Base-by-base conservation (phyloP, 257 asterid species). In the Voacanga thouarsii region DNA sequence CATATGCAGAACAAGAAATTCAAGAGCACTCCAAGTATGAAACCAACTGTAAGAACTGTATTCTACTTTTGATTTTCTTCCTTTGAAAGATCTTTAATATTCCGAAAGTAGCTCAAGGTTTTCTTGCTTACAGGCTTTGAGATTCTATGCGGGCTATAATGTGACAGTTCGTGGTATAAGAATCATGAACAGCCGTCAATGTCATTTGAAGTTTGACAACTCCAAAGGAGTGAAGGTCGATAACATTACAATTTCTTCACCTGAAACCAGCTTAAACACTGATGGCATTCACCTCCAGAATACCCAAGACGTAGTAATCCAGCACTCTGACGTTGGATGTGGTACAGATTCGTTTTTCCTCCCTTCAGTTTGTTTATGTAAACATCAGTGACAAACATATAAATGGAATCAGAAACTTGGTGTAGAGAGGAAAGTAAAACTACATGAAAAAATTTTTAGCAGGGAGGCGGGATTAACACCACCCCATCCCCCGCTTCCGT, bases 241-340 rank as follows among this genome's bases (percentile, higher is more conserved):
- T 10, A 90, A 91, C 7, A 82, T 93, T n/a, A 88, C 97, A 30
- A 91, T 93, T 49, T 89, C 89, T 75, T 86, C 98, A 18, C 97
- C 98, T 2, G 93, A 84, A 78, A 76, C 12, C 78, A 93, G 98
- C 83, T 90, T 92, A 43, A 93, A 91, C 81, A 93, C 98, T 0
- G 98, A 93, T 55, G 98, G 98, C 39, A 91, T 93, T 84, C 98
- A 93, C 80, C 89, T 91, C 60, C 98, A 93, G 57, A 93, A 91
- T 83, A 81, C 97, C 45, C 92, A 89, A 84, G 93, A 90, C 63
- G 94, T 91, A 0, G 91, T 89, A 74, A 93, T 93, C 75, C 80
- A 85, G n/a, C 81, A 91, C 63, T 91, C 98, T 11, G 79, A 82
- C 77, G 88, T 93, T 43, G 93, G 88, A 63, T 82, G 90, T 14